Evolutionary conservation across 768 basidiomycete species (phyloP), one percentile per base, ranked within the genome.

Genomic region (Wakefieldia striispora): DNA sequence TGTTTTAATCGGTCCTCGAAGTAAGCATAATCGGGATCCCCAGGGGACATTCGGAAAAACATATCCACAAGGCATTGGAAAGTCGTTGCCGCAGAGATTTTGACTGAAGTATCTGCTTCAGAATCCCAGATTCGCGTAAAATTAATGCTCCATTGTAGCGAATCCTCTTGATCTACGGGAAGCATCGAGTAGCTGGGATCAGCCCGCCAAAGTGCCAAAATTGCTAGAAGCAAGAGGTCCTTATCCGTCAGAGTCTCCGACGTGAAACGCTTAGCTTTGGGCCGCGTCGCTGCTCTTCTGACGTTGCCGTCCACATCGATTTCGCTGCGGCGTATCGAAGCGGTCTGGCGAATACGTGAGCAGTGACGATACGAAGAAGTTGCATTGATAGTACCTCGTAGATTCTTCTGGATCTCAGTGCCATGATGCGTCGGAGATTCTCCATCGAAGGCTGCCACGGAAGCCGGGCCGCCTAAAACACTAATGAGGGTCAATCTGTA

Each of bases 201-300:
- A 1, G 75, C 62, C 17, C 87, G 78, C 83, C 84, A 91, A 26
- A 91, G 70, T 0, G 86, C 75, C 9, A 89, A 69, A n/a, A 89
- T 75, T 4, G 79, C 80, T 3, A 91, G 72, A 10, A 88, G 67
- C 9, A 93, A 73, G 14, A 89, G 72, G 55, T 92, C 90, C 35
- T 80, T 73, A 54, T 90, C 88, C 0, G 76, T 71, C 4, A 89
- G 69, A 2, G 82, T 78, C 61, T 88, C 84, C 5, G 73, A 71
- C 2, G 75, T 74, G 26, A 73, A 74, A 1, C 80, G 78, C 50
- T 80, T 82, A 11, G 78, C 78, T 62, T 80, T 86, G 3, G 89
- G 89, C 16, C 83, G 75, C 3, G 69, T 55, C 4, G 80, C 72
- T 13, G 76, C 55, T 40, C 81, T 78, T 60, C 80, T 83, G 43